phyloP scores from a whole-genome alignment of 208 protist species.

The Leishmania aethiopica region DNA sequence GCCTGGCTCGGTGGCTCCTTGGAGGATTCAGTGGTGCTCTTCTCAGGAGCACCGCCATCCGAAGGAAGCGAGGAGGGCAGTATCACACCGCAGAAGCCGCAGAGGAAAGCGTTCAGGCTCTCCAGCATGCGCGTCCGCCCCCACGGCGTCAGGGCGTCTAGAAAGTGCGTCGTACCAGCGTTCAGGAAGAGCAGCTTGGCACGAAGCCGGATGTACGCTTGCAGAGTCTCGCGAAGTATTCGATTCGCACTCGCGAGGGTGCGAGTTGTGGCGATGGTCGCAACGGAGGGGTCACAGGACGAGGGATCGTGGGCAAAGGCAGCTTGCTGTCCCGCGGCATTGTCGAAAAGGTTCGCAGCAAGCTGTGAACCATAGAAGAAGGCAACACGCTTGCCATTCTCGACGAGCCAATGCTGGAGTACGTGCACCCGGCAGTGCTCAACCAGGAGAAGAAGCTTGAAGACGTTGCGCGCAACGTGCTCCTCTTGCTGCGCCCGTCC shows the following conservation, averaged over 20 bases:
- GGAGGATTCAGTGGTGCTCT: background rate
- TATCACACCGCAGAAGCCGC: conserved; percentile 26
- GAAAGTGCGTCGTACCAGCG: conserved; percentile 49
- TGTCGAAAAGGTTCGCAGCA: conserved; percentile 22
- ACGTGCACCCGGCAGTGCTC: conserved; percentile 28
- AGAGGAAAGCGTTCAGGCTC: conserved; percentile 40
- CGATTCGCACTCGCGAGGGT: conserved; percentile 42
- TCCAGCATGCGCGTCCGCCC: conserved; percentile 37
- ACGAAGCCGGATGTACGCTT: conserved; percentile 57
- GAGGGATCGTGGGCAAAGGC: background rate
- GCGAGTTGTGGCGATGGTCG: conserved; percentile 1
- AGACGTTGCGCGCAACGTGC: conserved; percentile 26
- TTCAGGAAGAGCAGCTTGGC: conserved; percentile 45
- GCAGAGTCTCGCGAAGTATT: conserved; percentile 54
- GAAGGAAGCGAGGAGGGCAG: background rate
- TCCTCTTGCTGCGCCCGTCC: conserved; percentile 20
- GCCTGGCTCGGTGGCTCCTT: background rate
- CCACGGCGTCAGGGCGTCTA: conserved; percentile 49
- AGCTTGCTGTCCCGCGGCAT: background rate
- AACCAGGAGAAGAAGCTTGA: conserved; percentile 33
- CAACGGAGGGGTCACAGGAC: background rate
- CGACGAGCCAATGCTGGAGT: conserved; percentile 27
- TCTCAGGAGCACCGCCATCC: background rate
- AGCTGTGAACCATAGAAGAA: conserved; percentile 25
- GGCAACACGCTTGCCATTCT: conserved; percentile 20